These are phyloP conservation scores for Rhodamnia argentea DNA, from an alignment of 345 rosid genomes.

Conservation along the genomic window DNA sequence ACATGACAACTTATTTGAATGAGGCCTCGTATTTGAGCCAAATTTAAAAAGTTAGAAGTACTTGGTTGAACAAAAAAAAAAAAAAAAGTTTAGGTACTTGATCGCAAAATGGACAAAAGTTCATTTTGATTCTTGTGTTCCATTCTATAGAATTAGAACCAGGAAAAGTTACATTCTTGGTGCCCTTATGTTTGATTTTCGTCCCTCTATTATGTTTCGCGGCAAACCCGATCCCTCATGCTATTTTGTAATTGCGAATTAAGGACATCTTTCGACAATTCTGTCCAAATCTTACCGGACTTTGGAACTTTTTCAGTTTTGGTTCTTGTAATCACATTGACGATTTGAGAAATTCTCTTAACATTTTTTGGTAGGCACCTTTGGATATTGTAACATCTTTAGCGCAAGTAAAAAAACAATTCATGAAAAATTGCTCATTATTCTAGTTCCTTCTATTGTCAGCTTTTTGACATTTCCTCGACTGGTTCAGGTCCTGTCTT, in stretches of 20 bases:
- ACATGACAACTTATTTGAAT: neutral
- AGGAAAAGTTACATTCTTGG: neutral
- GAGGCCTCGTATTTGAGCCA: neutral
- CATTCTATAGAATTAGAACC: neutral
- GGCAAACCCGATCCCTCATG: neutral
- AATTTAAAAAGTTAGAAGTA: neutral
- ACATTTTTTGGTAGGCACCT: neutral
- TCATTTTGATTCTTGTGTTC: neutral
- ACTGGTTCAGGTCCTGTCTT: neutral
- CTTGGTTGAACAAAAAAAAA: neutral
- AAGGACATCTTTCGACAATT: neutral
- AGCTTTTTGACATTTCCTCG: too few species aligned
- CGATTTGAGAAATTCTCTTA: neutral
- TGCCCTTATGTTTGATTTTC: neutral
- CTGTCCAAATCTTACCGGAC: neutral
- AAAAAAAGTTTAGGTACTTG: neutral
- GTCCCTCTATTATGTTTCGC: neutral
- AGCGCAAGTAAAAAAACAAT: neutral
- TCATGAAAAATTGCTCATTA: neutral
- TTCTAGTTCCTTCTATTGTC: neutral
- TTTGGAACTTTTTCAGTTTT: neutral
- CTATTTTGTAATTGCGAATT: neutral
- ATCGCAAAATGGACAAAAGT: neutral
- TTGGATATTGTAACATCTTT: neutral
- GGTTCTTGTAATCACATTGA: neutral